A percentile compares a stretch with the other conserved stretches of the same genome.
These are phyloP conservation scores for Neonectria coccinea DNA, from an alignment of 2,329 filamentous ascomycete species.

Conservation along the genomic window DNA sequence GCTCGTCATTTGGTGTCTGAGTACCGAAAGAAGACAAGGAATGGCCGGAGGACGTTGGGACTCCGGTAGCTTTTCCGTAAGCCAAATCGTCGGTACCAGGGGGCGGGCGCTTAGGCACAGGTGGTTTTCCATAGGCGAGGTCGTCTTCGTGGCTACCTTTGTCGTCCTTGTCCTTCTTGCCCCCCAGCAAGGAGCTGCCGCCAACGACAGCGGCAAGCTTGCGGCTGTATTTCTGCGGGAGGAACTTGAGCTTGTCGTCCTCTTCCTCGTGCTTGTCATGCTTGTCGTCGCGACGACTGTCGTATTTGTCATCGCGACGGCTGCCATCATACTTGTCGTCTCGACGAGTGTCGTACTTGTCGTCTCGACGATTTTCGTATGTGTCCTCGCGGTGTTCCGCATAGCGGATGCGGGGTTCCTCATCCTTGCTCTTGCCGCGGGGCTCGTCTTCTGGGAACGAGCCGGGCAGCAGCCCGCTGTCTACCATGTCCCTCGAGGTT, in stretches of 20 bases:
- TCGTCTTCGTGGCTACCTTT: constrained; percentile 59
- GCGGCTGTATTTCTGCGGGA: constrained; percentile 62
- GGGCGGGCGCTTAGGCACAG: constrained; percentile 43
- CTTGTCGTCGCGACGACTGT: constrained; percentile 29
- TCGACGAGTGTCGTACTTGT: constrained; percentile 20
- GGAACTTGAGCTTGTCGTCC: constrained; percentile 56
- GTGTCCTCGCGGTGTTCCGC: constrained; percentile 45
- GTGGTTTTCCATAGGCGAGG: constrained; percentile 62
- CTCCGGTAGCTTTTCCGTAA: constrained; percentile 40
- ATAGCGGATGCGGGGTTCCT: constrained; percentile 40
- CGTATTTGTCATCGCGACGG: constrained; percentile 34
- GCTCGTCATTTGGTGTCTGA: constrained; percentile 37
- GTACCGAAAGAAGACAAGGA: constrained; percentile 45
- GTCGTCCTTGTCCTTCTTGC: constrained; percentile 43
- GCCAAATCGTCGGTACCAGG: constrained; percentile 39
- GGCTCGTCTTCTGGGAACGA: constrained; percentile 51
- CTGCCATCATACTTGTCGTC: constrained; percentile 35
- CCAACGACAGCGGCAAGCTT: constrained; percentile 46
- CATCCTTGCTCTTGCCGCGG: constrained; percentile 40
- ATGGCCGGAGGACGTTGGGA: constrained; percentile 40
- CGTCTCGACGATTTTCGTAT: constrained; percentile 24
- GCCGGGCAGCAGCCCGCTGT: constrained; percentile 43
- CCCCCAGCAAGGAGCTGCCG: constrained; percentile 25
- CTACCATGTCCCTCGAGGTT: constrained; percentile 51
- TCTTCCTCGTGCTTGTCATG: constrained; percentile 35